Percentiles rank a stretch among this genome's conserved stretches.
Evolutionary conservation across 2,329 filamentous ascomycete genomes (phyloP).

Genomic region (Ceratocystis variospora): DNA sequence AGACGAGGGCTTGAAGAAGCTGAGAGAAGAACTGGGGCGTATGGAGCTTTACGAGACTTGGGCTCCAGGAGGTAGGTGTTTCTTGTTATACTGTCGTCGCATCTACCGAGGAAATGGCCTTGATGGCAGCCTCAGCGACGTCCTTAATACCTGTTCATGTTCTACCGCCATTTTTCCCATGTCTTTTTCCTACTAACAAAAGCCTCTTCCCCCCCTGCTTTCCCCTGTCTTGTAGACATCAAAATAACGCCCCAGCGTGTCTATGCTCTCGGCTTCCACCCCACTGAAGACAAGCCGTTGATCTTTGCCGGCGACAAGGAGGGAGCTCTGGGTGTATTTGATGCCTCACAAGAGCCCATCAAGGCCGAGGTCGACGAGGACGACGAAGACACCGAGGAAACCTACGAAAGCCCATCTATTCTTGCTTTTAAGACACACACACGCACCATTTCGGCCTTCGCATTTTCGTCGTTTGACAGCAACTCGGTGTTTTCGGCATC

Average conservation of each 20-base stretch:
- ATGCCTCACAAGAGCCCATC: conserved; percentile 56
- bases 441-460: conserved; percentile 73
- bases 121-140: neutral
- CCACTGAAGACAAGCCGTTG: conserved; percentile 69
- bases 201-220: neutral
- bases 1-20: conserved; percentile 56
- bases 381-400: conserved; percentile 54
- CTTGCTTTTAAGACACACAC: conserved; percentile 83
- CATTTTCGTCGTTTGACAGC: conserved; percentile 57
- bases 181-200: neutral
- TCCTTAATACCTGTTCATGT: neutral
- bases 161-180: neutral
- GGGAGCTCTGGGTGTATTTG: conserved; percentile 79
- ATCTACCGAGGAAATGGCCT: neutral
- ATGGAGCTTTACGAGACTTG: conserved; percentile 73
- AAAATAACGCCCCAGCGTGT: conserved; percentile 82
- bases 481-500: conserved; percentile 73
- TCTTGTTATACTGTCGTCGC: neutral
- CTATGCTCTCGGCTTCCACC: conserved; percentile 81
- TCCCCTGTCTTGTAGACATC: conserved; percentile 45
- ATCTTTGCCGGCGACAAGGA: conserved; percentile 92
- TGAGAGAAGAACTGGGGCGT: conserved; percentile 64
- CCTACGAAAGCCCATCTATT: conserved; percentile 59
- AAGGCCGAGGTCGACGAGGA: conserved; percentile 37
- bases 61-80: conserved; percentile 55